Base-by-base conservation (phyloP, 345 rosid species). In the Trapa incisa region DNA sequence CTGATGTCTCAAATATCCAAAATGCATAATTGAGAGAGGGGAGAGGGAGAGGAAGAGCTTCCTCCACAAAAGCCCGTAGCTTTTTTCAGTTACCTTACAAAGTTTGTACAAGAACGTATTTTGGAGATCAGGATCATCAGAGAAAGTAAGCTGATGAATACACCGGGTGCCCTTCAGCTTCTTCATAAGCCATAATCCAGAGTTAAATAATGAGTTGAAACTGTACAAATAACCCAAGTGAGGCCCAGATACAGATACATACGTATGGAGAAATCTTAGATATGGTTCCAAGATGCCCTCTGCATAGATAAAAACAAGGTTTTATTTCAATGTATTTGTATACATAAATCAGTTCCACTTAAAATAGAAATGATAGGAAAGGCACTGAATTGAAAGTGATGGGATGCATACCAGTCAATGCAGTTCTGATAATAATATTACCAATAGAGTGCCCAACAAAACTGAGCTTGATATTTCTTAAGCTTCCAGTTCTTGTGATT, bases 371-470 rank as follows among this genome's bases (percentile, higher is more conserved):
- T 2, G 47, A 66, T 22, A 53, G 15, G n/a, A 61, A 71, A 41
- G 2, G 43, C 2, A 61, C 54, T 43, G 64, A 36, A 71, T 32
- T 52, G 67, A 54, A 60, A 53, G 67, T 42, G 47, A 71, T 37
- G 35, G 64, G 61, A 67, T 57, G 63, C 63, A 33, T 79, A 94
- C 99, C 99, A 65, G 95, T 80, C 63, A 94, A 72, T 45, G 96
- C 96, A 71, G 99, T 73, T 78, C 97, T 80, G 73, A 91, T 78
- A 73, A 94, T 91, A 67, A 94, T 73, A 67, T 91, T 94, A 75
- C 97, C 99, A 71, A 94, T 87, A 58, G 97, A 94, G 80, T 94
- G 99, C 37, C 97, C 97, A 64, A 87, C 96, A 80, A 94, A 94
- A 80, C 96, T 89, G 73, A 94, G 82, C 78, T 83, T 91, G 81